Conservation (phyloP, 192 early-diverging fungal species). For the Podila epicladia region DNA sequence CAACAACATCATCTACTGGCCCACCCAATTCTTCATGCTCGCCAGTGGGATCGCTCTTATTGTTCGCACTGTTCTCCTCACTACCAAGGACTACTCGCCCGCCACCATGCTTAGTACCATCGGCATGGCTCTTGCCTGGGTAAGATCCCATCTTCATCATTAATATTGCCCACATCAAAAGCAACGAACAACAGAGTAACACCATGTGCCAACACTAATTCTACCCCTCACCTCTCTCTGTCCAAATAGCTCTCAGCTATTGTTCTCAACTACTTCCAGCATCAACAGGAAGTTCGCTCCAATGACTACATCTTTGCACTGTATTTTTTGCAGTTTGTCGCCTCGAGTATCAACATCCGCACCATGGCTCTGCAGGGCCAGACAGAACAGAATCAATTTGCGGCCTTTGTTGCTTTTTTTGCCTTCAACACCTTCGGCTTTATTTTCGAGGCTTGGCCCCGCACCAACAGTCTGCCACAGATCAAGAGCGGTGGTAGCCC, state of each 20-base stretch:
- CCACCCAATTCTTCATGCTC: constrained; percentile 37
- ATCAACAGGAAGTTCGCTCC: constrained; percentile 36
- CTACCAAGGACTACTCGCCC: constrained; percentile 17
- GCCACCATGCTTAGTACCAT: constrained; percentile 45
- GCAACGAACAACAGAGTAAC: neutral
- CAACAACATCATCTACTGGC: constrained; percentile 43
- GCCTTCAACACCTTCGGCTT: constrained; percentile 33
- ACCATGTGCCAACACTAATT: neutral
- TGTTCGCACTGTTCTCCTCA: constrained; percentile 21
- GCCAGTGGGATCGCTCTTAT: constrained; percentile 22
- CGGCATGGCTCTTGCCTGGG: constrained; percentile 33
- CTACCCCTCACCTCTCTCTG: neutral
- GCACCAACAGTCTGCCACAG: constrained; percentile 18
- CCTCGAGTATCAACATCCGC: constrained; percentile 46
- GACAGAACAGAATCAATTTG: constrained; percentile 32
- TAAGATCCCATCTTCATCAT: neutral
- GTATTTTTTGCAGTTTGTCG: constrained; percentile 22
- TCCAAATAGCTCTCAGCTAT: constrained; percentile 14
- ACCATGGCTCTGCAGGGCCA: constrained; percentile 32
- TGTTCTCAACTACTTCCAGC: constrained; percentile 33
- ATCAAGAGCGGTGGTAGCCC: constrained; percentile 15
- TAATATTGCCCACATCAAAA: neutral
- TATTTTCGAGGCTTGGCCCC: constrained; percentile 41
- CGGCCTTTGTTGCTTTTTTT: constrained; percentile 38
- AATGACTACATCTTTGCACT: constrained; percentile 30